Evolutionary conservation across 371 early-diverging fungal genomes (phyloP).

Genomic region (Neoconidiobolus thromboides): DNA sequence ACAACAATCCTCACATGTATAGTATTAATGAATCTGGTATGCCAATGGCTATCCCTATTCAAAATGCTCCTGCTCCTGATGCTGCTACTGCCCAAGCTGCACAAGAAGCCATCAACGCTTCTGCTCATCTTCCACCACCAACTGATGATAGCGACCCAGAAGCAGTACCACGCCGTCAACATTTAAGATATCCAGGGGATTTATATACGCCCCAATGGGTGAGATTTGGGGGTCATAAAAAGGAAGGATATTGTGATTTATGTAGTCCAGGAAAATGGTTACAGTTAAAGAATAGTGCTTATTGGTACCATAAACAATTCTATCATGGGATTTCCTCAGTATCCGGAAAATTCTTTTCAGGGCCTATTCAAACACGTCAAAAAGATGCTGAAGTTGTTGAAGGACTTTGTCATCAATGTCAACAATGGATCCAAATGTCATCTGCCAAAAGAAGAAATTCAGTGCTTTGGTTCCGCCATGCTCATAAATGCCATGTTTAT

Average conservation of each 20-base stretch:
- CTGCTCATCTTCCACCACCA: background rate
- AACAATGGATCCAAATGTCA: conserved; percentile 63
- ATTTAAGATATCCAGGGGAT: conserved; percentile 51
- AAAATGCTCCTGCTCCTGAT: background rate
- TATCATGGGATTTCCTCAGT: conserved; percentile 82
- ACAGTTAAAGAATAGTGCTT: conserved; percentile 82
- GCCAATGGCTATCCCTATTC: background rate
- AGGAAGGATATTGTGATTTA: conserved; percentile 77
- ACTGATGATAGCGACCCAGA: background rate
- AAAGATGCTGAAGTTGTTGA: conserved; percentile 43
- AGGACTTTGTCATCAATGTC: conserved; percentile 76
- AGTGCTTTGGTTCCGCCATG: conserved; percentile 78
- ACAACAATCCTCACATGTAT: no score
- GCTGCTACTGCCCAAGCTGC: background rate
- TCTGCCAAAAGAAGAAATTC: conserved; percentile 57
- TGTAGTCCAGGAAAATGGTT: conserved; percentile 79
- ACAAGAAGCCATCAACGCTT: background rate
- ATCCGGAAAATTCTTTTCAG: conserved; percentile 56
- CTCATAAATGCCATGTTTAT: conserved; percentile 82
- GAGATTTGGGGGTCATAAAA: conserved; percentile 49
- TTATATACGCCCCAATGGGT: conserved; percentile 81
- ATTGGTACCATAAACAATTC: conserved; percentile 89
- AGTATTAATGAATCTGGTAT: background rate
- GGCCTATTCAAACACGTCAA: conserved; percentile 53
- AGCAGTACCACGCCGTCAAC: conserved; percentile 34